Percentiles rank a stretch among this genome's conserved stretches.
These are phyloP conservation scores for Calonectria fujianensis DNA, from an alignment of 2,329 filamentous ascomycete species.

Conservation along the genomic window DNA sequence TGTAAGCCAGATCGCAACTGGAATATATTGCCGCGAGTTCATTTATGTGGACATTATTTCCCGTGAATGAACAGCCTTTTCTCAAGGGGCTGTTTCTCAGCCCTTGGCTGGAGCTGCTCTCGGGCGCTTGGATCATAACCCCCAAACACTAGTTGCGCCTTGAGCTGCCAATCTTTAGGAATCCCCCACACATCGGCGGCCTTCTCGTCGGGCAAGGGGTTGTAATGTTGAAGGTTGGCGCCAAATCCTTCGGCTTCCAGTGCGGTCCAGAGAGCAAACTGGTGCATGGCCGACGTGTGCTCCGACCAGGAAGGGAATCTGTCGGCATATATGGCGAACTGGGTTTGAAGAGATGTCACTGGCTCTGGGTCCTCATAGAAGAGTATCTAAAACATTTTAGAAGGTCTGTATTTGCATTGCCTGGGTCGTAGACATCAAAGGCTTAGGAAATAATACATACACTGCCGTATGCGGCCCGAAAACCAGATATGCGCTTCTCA, in stretches of 20 bases:
- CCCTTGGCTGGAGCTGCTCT: constrained; percentile 12
- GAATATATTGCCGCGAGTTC: not conserved
- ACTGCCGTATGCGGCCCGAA: constrained; percentile 74
- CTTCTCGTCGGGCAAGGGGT: constrained; percentile 77
- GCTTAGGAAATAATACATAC: constrained; percentile 55
- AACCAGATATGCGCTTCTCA: constrained; percentile 52
- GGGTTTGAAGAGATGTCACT: constrained; percentile 23
- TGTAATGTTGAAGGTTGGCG: constrained; percentile 82
- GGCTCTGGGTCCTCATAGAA: constrained; percentile 79
- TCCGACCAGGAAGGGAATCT: constrained; percentile 78
- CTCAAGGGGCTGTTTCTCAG: not conserved
- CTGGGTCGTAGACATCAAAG: too few relatives aligned
- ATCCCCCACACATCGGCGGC: constrained; percentile 73
- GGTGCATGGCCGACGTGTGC: constrained; percentile 80
- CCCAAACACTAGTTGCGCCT: constrained; percentile 79
- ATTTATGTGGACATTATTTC: not conserved
- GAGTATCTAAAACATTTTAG: constrained; percentile 59
- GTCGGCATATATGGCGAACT: constrained; percentile 74
- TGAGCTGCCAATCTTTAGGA: constrained; percentile 73
- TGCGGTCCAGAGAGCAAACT: constrained; percentile 78
- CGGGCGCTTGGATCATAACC: constrained; percentile 11
- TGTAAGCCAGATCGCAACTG: not conserved
- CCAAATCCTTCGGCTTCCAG: constrained; percentile 79
- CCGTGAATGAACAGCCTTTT: constrained; percentile 10
- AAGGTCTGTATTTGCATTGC: not conserved